These are phyloP conservation scores for Aspergillus ibericus DNA, from an alignment of 2,329 filamentous ascomycete species.

Conservation along the genomic window DNA sequence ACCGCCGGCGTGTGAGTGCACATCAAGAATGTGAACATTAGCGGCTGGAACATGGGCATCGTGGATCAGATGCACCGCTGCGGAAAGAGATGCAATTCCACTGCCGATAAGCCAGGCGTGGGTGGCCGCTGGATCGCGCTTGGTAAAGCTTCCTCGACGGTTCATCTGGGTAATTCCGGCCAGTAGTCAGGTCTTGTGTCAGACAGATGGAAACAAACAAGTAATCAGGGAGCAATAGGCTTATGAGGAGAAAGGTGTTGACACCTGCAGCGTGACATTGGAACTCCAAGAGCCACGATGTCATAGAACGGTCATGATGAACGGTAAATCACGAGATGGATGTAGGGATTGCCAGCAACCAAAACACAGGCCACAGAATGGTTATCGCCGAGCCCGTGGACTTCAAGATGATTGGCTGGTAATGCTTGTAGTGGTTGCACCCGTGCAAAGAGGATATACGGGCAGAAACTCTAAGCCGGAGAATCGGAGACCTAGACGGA, in stretches of 20 bases:
- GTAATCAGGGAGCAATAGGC: too few species aligned
- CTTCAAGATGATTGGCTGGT: background rate
- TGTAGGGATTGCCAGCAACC: background rate
- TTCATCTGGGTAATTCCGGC: background rate
- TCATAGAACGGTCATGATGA: background rate
- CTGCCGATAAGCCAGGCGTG: slow-evolving; percentile 40
- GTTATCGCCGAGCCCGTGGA: background rate
- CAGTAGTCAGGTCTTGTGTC: background rate
- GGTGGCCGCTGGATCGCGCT: slow-evolving; percentile 14
- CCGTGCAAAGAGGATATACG: too few species aligned
- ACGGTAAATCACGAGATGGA: background rate
- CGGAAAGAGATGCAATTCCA: slow-evolving; percentile 38
- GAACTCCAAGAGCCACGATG: background rate
- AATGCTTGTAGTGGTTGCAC: too few species aligned
- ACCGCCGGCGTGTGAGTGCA: slow-evolving; percentile 32
- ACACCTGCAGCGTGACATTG: too few species aligned
- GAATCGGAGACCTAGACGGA: background rate
- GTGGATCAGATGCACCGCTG: slow-evolving; percentile 38
- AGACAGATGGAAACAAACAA: background rate
- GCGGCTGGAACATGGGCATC: slow-evolving; percentile 34
- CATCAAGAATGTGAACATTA: slow-evolving; percentile 39
- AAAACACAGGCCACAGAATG: background rate
- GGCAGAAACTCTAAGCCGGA: background rate
- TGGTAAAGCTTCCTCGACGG: background rate
- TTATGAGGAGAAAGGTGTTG: too few species aligned